Base-by-base conservation (phyloP, 306 rosid species). In the Vigna radiata region DNA sequence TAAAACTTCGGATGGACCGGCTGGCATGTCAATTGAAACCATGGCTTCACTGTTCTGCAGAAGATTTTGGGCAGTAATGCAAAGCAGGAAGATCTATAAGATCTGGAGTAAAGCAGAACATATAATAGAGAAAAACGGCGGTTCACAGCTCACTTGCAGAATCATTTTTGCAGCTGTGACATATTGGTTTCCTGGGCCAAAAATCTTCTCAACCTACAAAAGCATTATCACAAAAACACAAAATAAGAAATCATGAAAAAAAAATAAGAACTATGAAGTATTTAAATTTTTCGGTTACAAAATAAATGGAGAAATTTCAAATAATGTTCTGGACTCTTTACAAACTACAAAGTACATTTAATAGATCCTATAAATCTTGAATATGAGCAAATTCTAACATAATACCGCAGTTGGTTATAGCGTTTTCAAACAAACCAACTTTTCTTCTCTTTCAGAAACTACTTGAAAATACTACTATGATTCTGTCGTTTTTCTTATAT, bases 151-250 rank as follows among this genome's bases (percentile, higher is more conserved):
- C 80, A 93, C 98, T 86, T 93, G 98, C 25, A 93, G 88, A 72
- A 93, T 88, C 98, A 93, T 93, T 90, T 93, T 93, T 64, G 98
- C 98, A 77, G 98, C 98, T 11, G 98, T 93, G 81, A 93, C 98
- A 68, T 93, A 93, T 27, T 93, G 98, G 84, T 93, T 93, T 61
- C 98, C 98, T n/a, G 98, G 98, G 66, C 98, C 98, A 77, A 93
- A 84, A 25, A 93, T 70, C 73, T 93, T 93, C 82, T 93, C 96
- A 47, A 85, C 98, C 98, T 93, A 80, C 73, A 86, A 33, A 53
- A 53, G 47, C 37, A 54, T 19, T 13, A 43, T 41, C 54, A 76
- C 47, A 69, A 71, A 25, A 33, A 31, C 29, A 60, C 48, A 64
- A 49, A 21, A 72, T 53, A 69, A 41, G 46, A 50, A 21, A 50